Conservation (phyloP, 257 asterid genomes). For the Mentha longifolia region DNA sequence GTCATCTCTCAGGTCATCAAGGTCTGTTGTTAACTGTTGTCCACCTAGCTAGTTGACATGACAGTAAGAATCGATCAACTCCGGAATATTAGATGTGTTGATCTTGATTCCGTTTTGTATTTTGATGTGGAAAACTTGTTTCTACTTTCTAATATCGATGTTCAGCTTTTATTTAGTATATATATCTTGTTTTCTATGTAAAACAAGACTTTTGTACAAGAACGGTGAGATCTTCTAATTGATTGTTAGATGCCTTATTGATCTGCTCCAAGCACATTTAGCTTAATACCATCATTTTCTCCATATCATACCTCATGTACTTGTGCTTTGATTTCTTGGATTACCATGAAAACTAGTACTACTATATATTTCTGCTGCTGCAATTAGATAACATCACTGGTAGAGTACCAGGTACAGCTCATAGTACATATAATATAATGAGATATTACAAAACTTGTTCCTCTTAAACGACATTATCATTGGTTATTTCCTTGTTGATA, state of each 20-base stretch:
- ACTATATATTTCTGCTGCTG: neutral
- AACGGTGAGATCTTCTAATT: neutral
- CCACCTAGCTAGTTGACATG: conserved; percentile 35
- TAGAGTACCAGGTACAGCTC: no score
- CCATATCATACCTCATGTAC: neutral
- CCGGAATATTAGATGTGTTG: conserved; percentile 27
- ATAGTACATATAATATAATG: neutral
- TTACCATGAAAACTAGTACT: neutral
- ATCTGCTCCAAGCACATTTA: conserved; percentile 16
- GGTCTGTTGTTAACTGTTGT: conserved; percentile 41
- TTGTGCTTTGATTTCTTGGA: neutral
- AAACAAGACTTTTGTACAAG: conserved; percentile 18
- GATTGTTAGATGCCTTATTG: neutral
- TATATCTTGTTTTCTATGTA: conserved; percentile 6
- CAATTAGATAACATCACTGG: neutral
- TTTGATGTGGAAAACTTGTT: conserved; percentile 33
- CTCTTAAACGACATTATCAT: conserved; percentile 28
- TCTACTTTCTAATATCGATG: conserved; percentile 7
- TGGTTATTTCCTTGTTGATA: conserved; percentile 18
- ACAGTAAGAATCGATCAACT: conserved; percentile 26
- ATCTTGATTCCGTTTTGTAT: conserved; percentile 25
- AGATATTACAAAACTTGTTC: conserved; percentile 15
- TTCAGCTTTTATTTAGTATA: conserved; percentile 24
- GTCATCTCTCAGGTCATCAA: conserved; percentile 4
- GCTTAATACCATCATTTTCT: neutral